Percentiles rank a stretch among this genome's conserved stretches.
These are phyloP conservation scores for Diplosphaera chodatii DNA, from an alignment of 139 green algal genomes.

Conservation along the genomic window DNA sequence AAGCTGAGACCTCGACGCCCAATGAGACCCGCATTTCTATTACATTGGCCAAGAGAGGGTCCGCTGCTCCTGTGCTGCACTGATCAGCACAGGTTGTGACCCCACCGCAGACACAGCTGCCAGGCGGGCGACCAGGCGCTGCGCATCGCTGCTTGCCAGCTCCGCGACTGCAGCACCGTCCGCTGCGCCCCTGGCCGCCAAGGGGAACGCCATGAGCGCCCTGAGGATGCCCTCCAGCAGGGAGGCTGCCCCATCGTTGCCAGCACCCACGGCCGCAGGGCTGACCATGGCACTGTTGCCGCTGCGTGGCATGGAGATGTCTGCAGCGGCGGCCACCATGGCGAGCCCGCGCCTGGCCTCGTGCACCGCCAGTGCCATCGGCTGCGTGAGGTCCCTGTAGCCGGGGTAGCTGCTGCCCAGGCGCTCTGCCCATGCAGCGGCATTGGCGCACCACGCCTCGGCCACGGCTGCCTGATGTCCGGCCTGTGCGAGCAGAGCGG, in stretches of 20 bases:
- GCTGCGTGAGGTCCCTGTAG: constrained; percentile 83
- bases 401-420: constrained; percentile 43
- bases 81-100: no score
- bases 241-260: not conserved
- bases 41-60: no score
- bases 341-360: constrained; percentile 55
- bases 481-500: no score
- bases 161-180: not conserved
- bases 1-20: no score
- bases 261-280: no score
- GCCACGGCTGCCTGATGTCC: no score
- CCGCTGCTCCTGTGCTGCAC: no score
- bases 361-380: constrained; percentile 70
- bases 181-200: no score
- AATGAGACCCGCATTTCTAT: no score
- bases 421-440: constrained; percentile 38
- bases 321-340: constrained; percentile 27
- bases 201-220: constrained; percentile 28
- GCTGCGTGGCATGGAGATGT: not conserved
- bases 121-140: constrained; percentile 7
- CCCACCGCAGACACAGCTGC: not conserved
- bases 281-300: no score
- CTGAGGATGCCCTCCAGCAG: constrained; percentile 7
- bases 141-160: constrained; percentile 7
- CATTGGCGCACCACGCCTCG: constrained; percentile 38